Evolutionary conservation across 257 asterid species (phyloP).

Genomic region (Rehmannia glutinosa): DNA sequence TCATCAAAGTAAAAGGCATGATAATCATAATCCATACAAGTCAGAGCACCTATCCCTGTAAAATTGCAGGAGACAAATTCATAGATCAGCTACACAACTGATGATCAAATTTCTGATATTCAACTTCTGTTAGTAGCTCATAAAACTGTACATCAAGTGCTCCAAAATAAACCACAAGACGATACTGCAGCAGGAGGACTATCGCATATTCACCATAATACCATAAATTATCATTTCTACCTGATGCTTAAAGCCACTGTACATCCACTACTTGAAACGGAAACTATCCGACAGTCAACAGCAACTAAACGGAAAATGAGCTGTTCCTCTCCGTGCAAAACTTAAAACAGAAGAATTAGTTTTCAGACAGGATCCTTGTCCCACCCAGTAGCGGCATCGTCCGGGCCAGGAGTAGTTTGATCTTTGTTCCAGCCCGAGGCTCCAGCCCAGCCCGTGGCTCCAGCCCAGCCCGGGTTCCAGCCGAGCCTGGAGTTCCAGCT

Average conservation of each 20-base stretch:
- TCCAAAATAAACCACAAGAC: not conserved
- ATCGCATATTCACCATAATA: not conserved
- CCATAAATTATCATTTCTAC: not conserved
- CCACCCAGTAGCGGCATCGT: conserved; percentile 11
- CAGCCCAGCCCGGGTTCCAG: conserved; percentile 8
- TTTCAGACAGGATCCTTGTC: not conserved
- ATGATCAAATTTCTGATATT: not conserved
- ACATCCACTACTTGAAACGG: not conserved
- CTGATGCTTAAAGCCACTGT: conserved; percentile 8
- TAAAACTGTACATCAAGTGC: conserved; percentile 21
- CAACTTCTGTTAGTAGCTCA: not conserved
- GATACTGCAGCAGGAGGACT: not conserved
- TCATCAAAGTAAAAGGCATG: not conserved
- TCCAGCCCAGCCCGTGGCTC: conserved; percentile 23
- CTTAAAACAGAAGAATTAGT: not conserved
- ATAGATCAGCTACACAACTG: not conserved
- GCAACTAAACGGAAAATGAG: conserved; percentile 4
- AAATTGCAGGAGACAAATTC: not conserved
- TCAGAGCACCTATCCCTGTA: not conserved
- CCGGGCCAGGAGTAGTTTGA: conserved; percentile 5
- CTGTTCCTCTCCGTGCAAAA: not conserved
- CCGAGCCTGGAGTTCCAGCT: conserved; percentile 17
- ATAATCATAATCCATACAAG: not conserved
- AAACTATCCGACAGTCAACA: not conserved
- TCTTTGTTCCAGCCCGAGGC: conserved; percentile 26